Percentiles rank a stretch among this genome's conserved stretches.
Evolutionary conservation across 2,329 filamentous ascomycete species (phyloP).

Genomic region (Colletotrichum horii): DNA sequence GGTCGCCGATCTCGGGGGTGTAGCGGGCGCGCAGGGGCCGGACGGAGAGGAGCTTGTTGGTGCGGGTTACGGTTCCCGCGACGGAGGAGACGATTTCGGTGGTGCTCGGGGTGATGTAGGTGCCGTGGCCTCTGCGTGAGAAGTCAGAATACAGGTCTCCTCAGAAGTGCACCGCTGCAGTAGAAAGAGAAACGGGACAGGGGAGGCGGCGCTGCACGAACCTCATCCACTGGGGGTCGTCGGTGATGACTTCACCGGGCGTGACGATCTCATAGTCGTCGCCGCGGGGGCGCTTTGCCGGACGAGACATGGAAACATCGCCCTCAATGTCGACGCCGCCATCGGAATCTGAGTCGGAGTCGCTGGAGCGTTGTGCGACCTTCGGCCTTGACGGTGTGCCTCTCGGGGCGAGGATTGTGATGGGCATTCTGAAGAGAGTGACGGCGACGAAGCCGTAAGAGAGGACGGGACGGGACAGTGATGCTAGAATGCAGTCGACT

Average conservation of each 20-base stretch:
- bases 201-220: constrained; percentile 34
- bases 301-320: constrained; percentile 47
- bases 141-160: neutral
- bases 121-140: constrained; percentile 81
- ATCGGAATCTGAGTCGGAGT: constrained; percentile 49
- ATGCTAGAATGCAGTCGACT: neutral
- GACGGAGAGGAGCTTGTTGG: constrained; percentile 95
- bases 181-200: neutral
- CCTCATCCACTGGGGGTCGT: constrained; percentile 97
- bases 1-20: constrained; percentile 92
- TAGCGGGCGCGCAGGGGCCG: constrained; percentile 90
- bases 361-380: constrained; percentile 30
- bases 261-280: constrained; percentile 71
- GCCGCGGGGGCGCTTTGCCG: constrained; percentile 41
- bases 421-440: constrained; percentile 42
- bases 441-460: neutral
- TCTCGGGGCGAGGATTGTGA: constrained; percentile 51
- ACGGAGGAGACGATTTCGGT: constrained; percentile 86
- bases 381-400: constrained; percentile 30
- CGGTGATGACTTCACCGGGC: constrained; percentile 86
- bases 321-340: constrained; percentile 51
- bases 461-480: neutral
- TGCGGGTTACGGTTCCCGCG: constrained; percentile 87
- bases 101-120: constrained; percentile 69
- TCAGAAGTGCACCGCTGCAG: neutral